phyloP scores from a whole-genome alignment of 768 basidiomycete species.

The Tulasnella sp. region DNA sequence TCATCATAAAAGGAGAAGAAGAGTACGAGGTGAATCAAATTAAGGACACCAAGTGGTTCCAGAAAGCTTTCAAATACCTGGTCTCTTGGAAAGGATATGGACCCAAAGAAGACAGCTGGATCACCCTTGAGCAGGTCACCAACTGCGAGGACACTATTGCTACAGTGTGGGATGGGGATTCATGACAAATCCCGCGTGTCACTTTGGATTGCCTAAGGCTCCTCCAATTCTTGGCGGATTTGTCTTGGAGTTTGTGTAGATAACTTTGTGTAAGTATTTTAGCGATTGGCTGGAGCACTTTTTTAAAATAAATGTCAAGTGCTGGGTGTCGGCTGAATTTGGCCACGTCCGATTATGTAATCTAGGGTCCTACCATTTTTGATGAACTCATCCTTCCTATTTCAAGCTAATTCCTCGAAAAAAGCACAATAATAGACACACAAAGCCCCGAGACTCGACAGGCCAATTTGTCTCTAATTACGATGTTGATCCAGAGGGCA shows the following conservation, averaged over 20 bases:
- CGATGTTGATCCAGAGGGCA: background rate
- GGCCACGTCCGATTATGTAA: background rate
- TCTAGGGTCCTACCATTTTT: background rate
- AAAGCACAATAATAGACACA: background rate
- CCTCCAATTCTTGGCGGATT: background rate
- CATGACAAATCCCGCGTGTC: background rate
- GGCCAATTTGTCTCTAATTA: background rate
- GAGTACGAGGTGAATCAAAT: background rate
- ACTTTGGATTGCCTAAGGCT: background rate
- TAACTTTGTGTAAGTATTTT: background rate
- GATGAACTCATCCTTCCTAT: background rate
- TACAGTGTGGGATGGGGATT: background rate
- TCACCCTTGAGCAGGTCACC: background rate
- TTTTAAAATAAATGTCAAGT: background rate
- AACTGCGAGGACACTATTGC: background rate
- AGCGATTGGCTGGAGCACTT: background rate
- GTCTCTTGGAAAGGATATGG: background rate
- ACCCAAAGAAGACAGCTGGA: background rate
- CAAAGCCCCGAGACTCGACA: background rate
- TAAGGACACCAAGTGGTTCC: background rate
- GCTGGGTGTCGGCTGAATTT: background rate
- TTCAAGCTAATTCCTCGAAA: background rate
- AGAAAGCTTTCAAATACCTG: background rate
- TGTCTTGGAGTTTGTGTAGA: background rate
- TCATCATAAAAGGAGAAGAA: background rate